phyloP scores from a whole-genome alignment of 805 yeast genomes.

The Ogataea salicorniae region DNA sequence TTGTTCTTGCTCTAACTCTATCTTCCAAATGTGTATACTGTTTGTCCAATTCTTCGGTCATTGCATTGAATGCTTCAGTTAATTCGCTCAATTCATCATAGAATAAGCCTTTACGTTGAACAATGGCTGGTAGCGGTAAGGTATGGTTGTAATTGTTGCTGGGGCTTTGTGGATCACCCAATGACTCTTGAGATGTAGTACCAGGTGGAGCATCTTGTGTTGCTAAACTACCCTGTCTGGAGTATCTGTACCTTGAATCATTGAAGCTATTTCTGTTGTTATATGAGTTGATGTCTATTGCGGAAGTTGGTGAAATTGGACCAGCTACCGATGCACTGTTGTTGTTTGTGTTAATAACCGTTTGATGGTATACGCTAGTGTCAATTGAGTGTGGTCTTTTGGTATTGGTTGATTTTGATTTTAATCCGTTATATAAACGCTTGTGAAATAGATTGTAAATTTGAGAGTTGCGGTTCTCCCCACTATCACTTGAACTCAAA shows the following conservation, averaged over 20 bases:
- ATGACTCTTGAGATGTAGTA: constrained; percentile 9
- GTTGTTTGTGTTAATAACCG: neutral
- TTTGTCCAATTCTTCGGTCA: constrained; percentile 81
- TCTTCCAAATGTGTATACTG: constrained; percentile 86
- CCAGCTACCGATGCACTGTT: neutral
- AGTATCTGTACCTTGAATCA: neutral
- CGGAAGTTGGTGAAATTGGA: neutral
- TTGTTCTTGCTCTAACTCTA: constrained; percentile 79
- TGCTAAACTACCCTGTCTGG: constrained; percentile 7
- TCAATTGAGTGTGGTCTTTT: no score
- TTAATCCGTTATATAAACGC: no score
- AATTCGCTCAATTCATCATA: constrained; percentile 85
- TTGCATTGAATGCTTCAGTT: constrained; percentile 82
- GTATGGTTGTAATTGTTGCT: constrained; percentile 3
- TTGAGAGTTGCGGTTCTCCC: no score
- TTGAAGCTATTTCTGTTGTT: neutral
- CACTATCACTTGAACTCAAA: no score
- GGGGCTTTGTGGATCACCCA: constrained; percentile 5
- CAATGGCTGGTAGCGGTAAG: constrained; percentile 20
- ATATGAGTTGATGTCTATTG: neutral
- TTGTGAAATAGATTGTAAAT: no score
- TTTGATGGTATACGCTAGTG: no score
- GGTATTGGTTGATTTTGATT: no score
- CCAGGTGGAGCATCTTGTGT: constrained; percentile 4
- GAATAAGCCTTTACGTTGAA: constrained; percentile 38